A percentile compares a stretch with the other conserved stretches of the same genome.
These are phyloP conservation scores for Apophysomyces variabilis DNA, from an alignment of 371 early-diverging fungal genomes.

Conservation along the genomic window DNA sequence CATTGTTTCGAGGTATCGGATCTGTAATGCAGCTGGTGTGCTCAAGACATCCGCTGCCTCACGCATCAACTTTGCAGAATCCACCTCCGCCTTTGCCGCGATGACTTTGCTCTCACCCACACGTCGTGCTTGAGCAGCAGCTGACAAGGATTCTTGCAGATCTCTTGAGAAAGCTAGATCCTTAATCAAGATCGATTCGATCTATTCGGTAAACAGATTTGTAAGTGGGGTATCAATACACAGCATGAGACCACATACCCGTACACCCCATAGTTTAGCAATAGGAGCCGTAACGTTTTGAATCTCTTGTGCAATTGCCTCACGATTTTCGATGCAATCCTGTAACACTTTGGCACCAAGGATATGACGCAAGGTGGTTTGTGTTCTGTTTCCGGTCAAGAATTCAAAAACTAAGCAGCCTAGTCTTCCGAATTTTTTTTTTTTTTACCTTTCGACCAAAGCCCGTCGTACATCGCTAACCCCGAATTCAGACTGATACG, in stretches of 20 bases:
- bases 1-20: slow-evolving; percentile 90
- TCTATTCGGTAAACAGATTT: slow-evolving; percentile 22
- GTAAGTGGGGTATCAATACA: too few species aligned
- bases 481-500: slow-evolving; percentile 78
- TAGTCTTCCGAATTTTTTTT: not conserved
- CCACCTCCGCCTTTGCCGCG: slow-evolving; percentile 90
- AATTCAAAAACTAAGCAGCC: not conserved
- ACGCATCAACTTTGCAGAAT: slow-evolving; percentile 91
- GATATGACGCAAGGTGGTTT: slow-evolving; percentile 76
- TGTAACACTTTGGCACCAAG: slow-evolving; percentile 67
- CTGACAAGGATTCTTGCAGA: slow-evolving; percentile 81
- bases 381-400: slow-evolving; percentile 43
- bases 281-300: slow-evolving; percentile 71
- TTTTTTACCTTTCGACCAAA: slow-evolving; percentile 68
- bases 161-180: slow-evolving; percentile 80
- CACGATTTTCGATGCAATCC: slow-evolving; percentile 89
- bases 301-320: slow-evolving; percentile 83
- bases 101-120: slow-evolving; percentile 92
- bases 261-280: slow-evolving; percentile 82
- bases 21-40: slow-evolving; percentile 83
- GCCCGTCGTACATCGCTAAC: slow-evolving; percentile 78
- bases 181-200: slow-evolving; percentile 86
- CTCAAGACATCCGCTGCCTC: slow-evolving; percentile 82
- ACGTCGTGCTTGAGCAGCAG: slow-evolving; percentile 91
- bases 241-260: slow-evolving; percentile 33